phyloP scores from a whole-genome alignment of 768 basidiomycete species.

The Zangia roseola region DNA sequence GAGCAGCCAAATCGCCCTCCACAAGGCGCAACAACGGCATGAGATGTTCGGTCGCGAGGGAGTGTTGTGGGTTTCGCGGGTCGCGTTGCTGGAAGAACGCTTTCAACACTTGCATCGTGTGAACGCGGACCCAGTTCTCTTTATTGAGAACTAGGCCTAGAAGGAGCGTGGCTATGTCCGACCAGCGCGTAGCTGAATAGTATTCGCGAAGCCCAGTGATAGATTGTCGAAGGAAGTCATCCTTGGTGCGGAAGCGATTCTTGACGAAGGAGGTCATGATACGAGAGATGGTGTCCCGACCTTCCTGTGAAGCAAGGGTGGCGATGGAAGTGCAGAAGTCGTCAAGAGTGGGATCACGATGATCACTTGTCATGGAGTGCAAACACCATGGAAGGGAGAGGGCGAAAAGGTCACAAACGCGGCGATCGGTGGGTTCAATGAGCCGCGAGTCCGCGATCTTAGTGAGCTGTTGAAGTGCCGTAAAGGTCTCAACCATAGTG shows the following conservation, averaged over 20 bases:
- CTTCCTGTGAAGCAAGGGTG: slow-evolving; percentile 67
- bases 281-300: slow-evolving; percentile 74
- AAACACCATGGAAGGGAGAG: slow-evolving; percentile 87
- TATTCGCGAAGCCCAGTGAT: slow-evolving; percentile 83
- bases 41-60: slow-evolving; percentile 80
- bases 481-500: slow-evolving; percentile 66
- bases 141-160: slow-evolving; percentile 83
- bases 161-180: slow-evolving; percentile 81
- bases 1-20: slow-evolving; percentile 80
- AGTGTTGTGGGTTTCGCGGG: slow-evolving; percentile 67
- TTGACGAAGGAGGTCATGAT: slow-evolving; percentile 91
- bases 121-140: slow-evolving; percentile 77
- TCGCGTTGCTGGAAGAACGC: slow-evolving; percentile 85
- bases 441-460: slow-evolving; percentile 60
- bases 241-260: slow-evolving; percentile 83
- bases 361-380: slow-evolving; percentile 68
- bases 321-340: slow-evolving; percentile 75
- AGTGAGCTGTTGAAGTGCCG: slow-evolving; percentile 61
- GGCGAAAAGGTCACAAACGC: slow-evolving; percentile 81
- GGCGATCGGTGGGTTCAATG: slow-evolving; percentile 67
- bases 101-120: slow-evolving; percentile 86
- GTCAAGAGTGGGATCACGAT: slow-evolving; percentile 55
- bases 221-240: slow-evolving; percentile 91
- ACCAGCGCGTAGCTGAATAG: slow-evolving; percentile 72
- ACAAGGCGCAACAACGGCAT: slow-evolving; percentile 89